Conservation (phyloP, 2,329 filamentous ascomycete genomes). For the Epichloe sibirici region DNA sequence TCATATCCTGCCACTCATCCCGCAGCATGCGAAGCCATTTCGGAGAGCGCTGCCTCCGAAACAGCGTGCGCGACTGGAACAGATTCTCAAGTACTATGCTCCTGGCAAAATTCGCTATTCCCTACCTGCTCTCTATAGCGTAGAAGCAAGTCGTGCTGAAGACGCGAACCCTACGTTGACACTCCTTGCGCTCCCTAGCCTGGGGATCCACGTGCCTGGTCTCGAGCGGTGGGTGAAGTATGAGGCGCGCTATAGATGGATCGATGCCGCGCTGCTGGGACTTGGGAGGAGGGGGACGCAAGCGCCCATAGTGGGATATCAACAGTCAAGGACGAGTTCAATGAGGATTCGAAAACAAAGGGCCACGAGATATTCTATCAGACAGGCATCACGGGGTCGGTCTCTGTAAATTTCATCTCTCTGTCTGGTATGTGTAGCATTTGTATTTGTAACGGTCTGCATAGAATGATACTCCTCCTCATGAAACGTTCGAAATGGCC, state of each 20-base stretch:
- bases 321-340: background rate
- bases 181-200: constrained; percentile 40
- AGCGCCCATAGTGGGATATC: background rate
- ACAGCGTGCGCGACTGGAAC: constrained; percentile 24
- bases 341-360: background rate
- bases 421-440: background rate
- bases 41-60: constrained; percentile 27
- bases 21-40: constrained; percentile 33
- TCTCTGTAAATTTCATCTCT: background rate
- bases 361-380: background rate
- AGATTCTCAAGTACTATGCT: constrained; percentile 35
- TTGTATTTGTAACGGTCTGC: background rate
- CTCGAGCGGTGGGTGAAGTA: constrained; percentile 36
- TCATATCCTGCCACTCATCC: constrained; percentile 32
- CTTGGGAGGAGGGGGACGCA: constrained; percentile 6
- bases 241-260: constrained; percentile 37
- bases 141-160: constrained; percentile 15
- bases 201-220: constrained; percentile 34
- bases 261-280: constrained; percentile 29
- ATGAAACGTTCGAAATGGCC: background rate
- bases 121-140: constrained; percentile 40
- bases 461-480: background rate
- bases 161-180: constrained; percentile 18
- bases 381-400: background rate
- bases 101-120: constrained; percentile 44